Percentiles rank a stretch among this genome's conserved stretches.
Conservation (phyloP, 1,284 basidiomycete genomes). For the Cystobasidium sp. region DNA sequence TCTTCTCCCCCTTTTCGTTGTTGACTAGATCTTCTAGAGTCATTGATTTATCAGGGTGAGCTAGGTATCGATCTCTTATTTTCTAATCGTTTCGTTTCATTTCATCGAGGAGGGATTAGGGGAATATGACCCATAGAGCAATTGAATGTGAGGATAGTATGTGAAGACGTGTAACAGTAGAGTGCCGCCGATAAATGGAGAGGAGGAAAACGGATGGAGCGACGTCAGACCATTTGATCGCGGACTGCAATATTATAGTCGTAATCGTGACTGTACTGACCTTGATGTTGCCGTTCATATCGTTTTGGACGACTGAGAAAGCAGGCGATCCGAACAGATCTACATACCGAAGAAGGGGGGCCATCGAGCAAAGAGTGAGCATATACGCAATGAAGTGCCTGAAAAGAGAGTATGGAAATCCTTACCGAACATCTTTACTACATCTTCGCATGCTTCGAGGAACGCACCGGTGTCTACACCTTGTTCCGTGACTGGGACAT, state of each 20-base stretch:
- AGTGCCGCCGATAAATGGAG: neutral
- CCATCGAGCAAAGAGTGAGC: too few relatives aligned
- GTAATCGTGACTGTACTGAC: slow-evolving; percentile 59
- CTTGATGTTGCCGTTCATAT: slow-evolving; percentile 89
- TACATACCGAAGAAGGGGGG: too few relatives aligned
- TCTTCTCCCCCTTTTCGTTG: slow-evolving; percentile 85
- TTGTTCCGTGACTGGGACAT: slow-evolving; percentile 81
- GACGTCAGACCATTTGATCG: neutral
- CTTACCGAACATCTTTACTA: slow-evolving; percentile 89
- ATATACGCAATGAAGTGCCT: neutral
- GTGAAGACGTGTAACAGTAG: neutral
- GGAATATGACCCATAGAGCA: neutral
- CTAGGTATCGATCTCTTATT: slow-evolving; percentile 79
- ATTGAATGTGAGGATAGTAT: neutral
- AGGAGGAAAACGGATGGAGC: neutral
- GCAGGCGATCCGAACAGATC: slow-evolving; percentile 88
- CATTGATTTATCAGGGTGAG: slow-evolving; percentile 66
- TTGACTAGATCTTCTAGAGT: slow-evolving; percentile 85
- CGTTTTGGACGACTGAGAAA: slow-evolving; percentile 81
- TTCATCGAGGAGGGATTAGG: neutral
- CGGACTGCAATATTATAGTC: neutral
- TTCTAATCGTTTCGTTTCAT: slow-evolving; percentile 64
- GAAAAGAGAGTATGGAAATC: slow-evolving; percentile 35
- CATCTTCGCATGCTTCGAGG: slow-evolving; percentile 84
- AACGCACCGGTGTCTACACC: slow-evolving; percentile 89